phyloP scores from a whole-genome alignment of 73 alveolate genomes.

The Uronychia binucleata region DNA sequence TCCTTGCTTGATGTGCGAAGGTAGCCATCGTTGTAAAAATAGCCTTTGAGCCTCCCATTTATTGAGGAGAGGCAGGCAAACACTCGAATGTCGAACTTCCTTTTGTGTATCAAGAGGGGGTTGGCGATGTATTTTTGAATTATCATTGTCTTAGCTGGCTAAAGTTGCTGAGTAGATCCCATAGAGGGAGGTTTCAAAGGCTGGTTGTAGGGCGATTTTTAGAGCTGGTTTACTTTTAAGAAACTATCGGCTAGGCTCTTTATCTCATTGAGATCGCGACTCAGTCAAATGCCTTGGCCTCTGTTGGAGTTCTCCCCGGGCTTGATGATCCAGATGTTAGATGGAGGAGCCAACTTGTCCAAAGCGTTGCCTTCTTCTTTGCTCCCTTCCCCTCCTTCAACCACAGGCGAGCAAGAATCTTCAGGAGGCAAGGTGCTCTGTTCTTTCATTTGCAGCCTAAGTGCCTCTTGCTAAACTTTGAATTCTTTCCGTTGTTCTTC shows the following conservation, averaged over 20 bases:
- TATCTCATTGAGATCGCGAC: neutral
- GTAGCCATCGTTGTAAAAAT: conserved; percentile 73
- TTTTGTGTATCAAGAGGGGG: conserved; percentile 47
- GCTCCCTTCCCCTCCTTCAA: no score
- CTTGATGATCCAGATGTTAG: neutral
- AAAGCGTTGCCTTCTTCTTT: no score
- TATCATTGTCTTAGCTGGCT: conserved; percentile 10
- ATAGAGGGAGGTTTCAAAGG: no score
- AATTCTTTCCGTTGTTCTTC: no score
- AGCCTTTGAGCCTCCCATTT: conserved; percentile 59
- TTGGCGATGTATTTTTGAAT: conserved; percentile 43
- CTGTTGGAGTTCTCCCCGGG: neutral
- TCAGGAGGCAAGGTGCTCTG: no score
- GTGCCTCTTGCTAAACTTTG: no score
- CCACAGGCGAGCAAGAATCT: no score
- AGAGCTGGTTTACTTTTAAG: no score
- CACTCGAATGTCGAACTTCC: conserved; percentile 67
- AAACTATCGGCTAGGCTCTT: neutral
- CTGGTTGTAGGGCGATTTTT: neutral
- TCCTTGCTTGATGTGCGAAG: conserved; percentile 58
- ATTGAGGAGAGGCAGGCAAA: conserved; percentile 44
- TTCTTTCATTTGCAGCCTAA: no score
- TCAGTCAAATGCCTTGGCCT: neutral
- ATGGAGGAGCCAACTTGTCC: no score
- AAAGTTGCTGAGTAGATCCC: no score